phyloP scores from a whole-genome alignment of 331 rosid genomes.

The Malus hybrid region DNA sequence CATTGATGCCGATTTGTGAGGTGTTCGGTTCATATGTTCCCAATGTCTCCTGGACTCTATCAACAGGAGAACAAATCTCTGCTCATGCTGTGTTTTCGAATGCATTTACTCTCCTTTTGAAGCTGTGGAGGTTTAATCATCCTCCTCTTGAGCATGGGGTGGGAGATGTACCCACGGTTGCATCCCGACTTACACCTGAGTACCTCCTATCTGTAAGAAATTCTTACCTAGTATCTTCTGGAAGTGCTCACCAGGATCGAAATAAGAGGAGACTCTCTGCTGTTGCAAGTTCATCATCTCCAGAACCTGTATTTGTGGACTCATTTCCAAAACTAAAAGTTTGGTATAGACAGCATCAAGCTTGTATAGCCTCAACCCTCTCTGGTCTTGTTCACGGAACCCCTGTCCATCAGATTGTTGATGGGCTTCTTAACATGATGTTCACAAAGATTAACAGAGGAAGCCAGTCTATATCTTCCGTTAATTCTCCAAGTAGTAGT shows the following conservation, averaged over 20 bases:
- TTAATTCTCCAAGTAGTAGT: conserved; percentile 79
- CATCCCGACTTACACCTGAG: conserved; percentile 92
- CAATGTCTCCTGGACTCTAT: conserved; percentile 52
- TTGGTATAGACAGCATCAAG: conserved; percentile 98
- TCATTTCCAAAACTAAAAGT: conserved; percentile 88
- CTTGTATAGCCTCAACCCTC: conserved; percentile 96
- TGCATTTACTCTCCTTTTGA: conserved; percentile 90
- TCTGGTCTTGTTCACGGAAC: conserved; percentile 96
- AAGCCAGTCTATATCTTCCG: conserved; percentile 47
- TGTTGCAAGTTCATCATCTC: conserved; percentile 64
- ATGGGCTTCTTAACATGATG: conserved; percentile 94
- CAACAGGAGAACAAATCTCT: conserved; percentile 77
- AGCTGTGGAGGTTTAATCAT: conserved; percentile 85
- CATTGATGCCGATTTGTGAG: conserved; percentile 99
- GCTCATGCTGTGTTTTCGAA: conserved; percentile 95
- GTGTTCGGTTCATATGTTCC: conserved; percentile 96
- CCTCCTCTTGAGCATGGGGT: conserved; percentile 95
- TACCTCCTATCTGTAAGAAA: conserved; percentile 85
- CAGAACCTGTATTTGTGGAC: conserved; percentile 82
- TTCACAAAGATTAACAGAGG: conserved; percentile 65
- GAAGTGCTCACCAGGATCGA: conserved; percentile 44
- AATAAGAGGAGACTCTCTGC: conserved; percentile 79
- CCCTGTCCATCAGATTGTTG: conserved; percentile 93
- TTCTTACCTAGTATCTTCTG: conserved; percentile 62
- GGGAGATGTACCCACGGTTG: conserved; percentile 91